phyloP scores from a whole-genome alignment of 2,329 filamentous ascomycete species.

The Alternaria sp. region DNA sequence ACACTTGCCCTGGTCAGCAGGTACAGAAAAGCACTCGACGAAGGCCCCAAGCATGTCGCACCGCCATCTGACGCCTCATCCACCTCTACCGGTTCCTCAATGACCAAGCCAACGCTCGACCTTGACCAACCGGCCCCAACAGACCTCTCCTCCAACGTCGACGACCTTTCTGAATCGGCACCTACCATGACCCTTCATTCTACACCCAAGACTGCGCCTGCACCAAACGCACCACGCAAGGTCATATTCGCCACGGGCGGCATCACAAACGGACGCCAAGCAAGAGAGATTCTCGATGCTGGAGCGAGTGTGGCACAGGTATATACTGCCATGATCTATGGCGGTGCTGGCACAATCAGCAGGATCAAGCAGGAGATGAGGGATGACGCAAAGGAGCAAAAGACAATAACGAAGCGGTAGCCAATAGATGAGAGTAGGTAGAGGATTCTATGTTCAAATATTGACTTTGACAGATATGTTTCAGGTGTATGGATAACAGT shows the following conservation, averaged over 20 bases:
- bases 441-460: not conserved
- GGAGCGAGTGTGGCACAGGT: constrained; percentile 91
- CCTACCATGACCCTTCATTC: constrained; percentile 34
- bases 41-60: constrained; percentile 49
- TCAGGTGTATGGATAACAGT: not conserved
- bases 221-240: constrained; percentile 61
- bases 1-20: constrained; percentile 80
- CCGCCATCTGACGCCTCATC: constrained; percentile 11
- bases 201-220: constrained; percentile 31
- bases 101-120: constrained; percentile 28
- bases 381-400: constrained; percentile 46
- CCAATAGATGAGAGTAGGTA: not conserved
- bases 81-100: constrained; percentile 10
- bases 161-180: constrained; percentile 41
- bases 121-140: constrained; percentile 29
- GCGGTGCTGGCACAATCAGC: constrained; percentile 68
- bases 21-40: constrained; percentile 68
- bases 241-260: constrained; percentile 94
- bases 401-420: constrained; percentile 27
- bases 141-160: constrained; percentile 34
- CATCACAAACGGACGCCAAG: constrained; percentile 87
- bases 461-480: not conserved
- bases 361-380: constrained; percentile 61
- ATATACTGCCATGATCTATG: constrained; percentile 79
- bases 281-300: constrained; percentile 80